A percentile compares a stretch with the other conserved stretches of the same genome.
Conservation (phyloP, 139 green algal genomes). For the Edaphochlamys debaryana region DNA sequence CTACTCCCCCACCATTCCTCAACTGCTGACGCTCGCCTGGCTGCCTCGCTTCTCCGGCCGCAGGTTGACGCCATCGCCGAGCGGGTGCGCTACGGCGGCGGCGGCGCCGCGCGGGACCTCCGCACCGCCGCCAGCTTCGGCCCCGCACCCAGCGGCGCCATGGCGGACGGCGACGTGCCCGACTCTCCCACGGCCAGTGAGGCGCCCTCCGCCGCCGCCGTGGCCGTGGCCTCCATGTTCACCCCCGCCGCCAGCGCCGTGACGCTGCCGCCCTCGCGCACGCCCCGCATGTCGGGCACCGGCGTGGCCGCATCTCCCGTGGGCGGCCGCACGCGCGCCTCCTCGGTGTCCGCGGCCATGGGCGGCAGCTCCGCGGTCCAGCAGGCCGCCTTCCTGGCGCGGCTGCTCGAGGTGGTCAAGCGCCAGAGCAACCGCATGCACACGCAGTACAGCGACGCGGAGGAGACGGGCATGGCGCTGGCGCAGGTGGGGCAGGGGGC, state of each 20-base stretch:
- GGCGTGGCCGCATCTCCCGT: not conserved
- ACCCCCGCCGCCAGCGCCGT: not conserved
- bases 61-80: slow-evolving; percentile 17
- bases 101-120: not conserved
- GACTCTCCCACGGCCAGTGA: not conserved
- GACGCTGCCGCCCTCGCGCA: not conserved
- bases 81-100: not conserved
- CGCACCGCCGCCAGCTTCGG: too few species aligned
- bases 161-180: not conserved
- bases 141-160: not conserved
- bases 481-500: slow-evolving; percentile 11
- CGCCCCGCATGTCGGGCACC: not conserved
- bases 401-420: slow-evolving; percentile 49
- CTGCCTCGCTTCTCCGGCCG: too few species aligned
- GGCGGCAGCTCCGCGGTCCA: not conserved
- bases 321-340: not conserved
- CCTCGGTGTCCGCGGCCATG: not conserved
- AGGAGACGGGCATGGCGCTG: slow-evolving; percentile 37
- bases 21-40: too few species aligned
- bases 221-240: slow-evolving; percentile 23
- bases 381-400: slow-evolving; percentile 35
- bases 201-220: not conserved
- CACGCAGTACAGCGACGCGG: slow-evolving; percentile 45
- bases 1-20: too few species aligned
- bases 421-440: slow-evolving; percentile 44